phyloP scores from a whole-genome alignment of 768 basidiomycete species.

The Leucosporidium creatinivorum region DNA sequence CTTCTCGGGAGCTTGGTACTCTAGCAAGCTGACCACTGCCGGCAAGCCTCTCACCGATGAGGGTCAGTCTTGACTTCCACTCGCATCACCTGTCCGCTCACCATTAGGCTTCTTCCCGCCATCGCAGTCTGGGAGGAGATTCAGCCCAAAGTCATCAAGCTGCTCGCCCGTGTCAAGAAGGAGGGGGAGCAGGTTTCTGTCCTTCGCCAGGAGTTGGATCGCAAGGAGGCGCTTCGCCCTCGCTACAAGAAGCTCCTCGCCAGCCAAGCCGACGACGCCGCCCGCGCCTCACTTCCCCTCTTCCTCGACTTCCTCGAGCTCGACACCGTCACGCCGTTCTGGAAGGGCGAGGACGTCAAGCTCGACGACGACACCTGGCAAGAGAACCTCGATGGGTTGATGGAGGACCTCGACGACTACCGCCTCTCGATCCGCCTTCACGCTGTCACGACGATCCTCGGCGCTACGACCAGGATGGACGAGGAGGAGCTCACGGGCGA shows the following conservation, averaged over 20 bases:
- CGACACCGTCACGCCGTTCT: slow-evolving; percentile 3
- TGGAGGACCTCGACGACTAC: slow-evolving; percentile 1
- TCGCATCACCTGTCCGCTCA: not conserved
- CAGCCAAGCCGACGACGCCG: not conserved
- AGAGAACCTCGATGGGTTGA: not conserved
- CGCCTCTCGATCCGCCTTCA: not conserved
- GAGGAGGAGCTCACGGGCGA: slow-evolving; percentile 3
- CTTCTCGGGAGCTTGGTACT: not conserved
- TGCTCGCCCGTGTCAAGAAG: not conserved
- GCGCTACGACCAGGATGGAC: not conserved
- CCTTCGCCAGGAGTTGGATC: not conserved
- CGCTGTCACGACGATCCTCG: not conserved
- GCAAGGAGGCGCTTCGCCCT: not conserved
- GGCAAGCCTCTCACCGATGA: not conserved
- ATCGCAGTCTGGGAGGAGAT: slow-evolving; percentile 8
- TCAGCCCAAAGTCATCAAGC: slow-evolving; percentile 2
- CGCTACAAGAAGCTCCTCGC: not conserved
- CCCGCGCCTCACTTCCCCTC: slow-evolving; percentile 12
- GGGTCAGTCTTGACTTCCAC: not conserved
- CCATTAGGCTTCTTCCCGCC: not conserved
- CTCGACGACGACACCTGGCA: not conserved
- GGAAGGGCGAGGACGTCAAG: not conserved
- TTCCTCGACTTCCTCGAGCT: slow-evolving; percentile 19
- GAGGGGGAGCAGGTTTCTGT: not conserved
- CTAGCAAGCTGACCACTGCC: not conserved